Evolutionary conservation across 2,329 filamentous ascomycete genomes (phyloP).

Genomic region (Claviceps sp.): DNA sequence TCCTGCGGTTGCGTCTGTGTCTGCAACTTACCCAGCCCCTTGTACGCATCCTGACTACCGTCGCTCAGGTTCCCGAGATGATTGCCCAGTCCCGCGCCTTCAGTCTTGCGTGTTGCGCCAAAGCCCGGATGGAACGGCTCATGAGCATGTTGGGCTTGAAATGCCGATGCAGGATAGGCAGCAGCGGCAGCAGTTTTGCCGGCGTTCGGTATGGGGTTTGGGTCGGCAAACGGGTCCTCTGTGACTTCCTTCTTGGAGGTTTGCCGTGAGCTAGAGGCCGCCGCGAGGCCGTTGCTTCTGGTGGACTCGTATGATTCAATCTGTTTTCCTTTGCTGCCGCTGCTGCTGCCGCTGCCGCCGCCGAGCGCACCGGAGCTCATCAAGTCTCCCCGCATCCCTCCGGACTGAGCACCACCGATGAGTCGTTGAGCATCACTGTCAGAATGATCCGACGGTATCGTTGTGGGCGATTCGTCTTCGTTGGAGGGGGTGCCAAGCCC

Average conservation of each 20-base stretch:
- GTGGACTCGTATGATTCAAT: slow-evolving; percentile 15
- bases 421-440: slow-evolving; percentile 6
- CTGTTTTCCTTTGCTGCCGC: slow-evolving; percentile 21
- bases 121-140: slow-evolving; percentile 29
- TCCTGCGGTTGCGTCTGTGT: slow-evolving; percentile 5
- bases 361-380: not conserved
- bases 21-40: slow-evolving; percentile 8
- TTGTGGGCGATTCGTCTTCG: slow-evolving; percentile 13
- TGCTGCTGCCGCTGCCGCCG: not conserved
- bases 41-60: not conserved
- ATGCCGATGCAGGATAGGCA: slow-evolving; percentile 8
- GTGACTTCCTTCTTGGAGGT: slow-evolving; percentile 13
- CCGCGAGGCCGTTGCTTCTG: slow-evolving; percentile 7
- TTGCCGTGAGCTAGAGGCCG: slow-evolving; percentile 13
- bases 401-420: not conserved
- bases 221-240: slow-evolving; percentile 24
- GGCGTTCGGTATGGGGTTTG: slow-evolving; percentile 7
- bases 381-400: not conserved
- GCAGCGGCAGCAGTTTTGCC: slow-evolving; percentile 5
- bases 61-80: slow-evolving; percentile 7
- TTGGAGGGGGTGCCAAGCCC: slow-evolving; percentile 22
- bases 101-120: slow-evolving; percentile 5
- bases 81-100: not conserved
- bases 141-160: slow-evolving; percentile 14
- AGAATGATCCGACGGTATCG: slow-evolving; percentile 15